Evolutionary conservation across 768 basidiomycete species (phyloP).

Genomic region (Floccularia luteovirens): DNA sequence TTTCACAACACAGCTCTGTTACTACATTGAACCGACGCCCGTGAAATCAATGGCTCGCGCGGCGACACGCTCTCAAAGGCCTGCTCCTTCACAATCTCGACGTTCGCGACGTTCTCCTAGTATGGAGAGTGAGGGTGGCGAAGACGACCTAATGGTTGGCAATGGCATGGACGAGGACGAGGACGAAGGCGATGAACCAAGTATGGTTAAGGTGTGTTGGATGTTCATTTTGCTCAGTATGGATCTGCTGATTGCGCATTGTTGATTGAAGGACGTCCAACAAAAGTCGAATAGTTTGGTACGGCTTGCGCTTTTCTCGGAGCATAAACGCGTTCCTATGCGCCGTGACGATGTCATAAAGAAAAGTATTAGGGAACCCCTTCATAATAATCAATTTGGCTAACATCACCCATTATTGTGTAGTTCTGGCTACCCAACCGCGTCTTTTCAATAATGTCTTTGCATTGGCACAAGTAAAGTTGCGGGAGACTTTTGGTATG

Average conservation of each 20-base stretch:
- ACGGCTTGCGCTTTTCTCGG: slow-evolving; percentile 74
- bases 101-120: slow-evolving; percentile 27
- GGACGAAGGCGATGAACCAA: slow-evolving; percentile 18
- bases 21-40: no score
- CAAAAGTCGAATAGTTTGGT: slow-evolving; percentile 67
- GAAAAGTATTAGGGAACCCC: slow-evolving; percentile 42
- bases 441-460: slow-evolving; percentile 65
- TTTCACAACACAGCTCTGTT: not conserved
- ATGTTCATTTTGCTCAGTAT: no score
- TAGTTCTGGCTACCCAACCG: slow-evolving; percentile 30
- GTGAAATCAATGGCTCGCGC: slow-evolving; percentile 24
- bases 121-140: slow-evolving; percentile 21
- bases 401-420: not conserved
- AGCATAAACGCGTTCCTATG: slow-evolving; percentile 60
- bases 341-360: slow-evolving; percentile 83
- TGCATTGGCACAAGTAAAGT: slow-evolving; percentile 50
- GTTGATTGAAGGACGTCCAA: slow-evolving; percentile 42
- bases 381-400: not conserved
- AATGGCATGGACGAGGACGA: slow-evolving; percentile 24
- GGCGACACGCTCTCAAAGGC: slow-evolving; percentile 31
- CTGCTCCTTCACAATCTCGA: slow-evolving; percentile 33
- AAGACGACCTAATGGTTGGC: slow-evolving; percentile 22
- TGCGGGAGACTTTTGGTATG: slow-evolving; percentile 70
- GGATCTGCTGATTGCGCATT: slow-evolving; percentile 8
- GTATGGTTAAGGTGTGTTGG: slow-evolving; percentile 9